A percentile compares a stretch with the other conserved stretches of the same genome.
These are phyloP conservation scores for Mollisiaceae sp. DNA, from an alignment of 2,329 filamentous ascomycete species.

Conservation along the genomic window DNA sequence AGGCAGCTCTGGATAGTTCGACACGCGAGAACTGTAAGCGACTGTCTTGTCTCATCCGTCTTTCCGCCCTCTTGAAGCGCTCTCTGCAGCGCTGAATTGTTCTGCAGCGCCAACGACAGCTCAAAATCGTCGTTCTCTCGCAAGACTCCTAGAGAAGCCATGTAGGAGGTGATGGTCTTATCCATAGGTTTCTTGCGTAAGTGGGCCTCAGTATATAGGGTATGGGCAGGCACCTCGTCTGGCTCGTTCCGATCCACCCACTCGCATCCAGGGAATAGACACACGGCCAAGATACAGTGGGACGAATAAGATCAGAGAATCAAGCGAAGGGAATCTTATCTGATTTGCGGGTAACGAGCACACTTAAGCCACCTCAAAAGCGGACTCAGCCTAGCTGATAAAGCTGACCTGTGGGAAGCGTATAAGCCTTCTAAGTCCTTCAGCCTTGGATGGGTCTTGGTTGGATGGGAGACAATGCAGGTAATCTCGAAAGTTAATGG, in stretches of 20 bases:
- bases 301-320: neutral
- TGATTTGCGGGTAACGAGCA: neutral
- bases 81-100: neutral
- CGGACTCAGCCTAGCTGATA: neutral
- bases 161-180: constrained; percentile 6
- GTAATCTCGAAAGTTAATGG: neutral
- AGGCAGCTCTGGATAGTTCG: constrained; percentile 4
- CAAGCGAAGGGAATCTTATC: neutral
- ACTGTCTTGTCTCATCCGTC: neutral
- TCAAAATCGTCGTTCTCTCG: constrained; percentile 4
- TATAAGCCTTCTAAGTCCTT: neutral
- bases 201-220: neutral
- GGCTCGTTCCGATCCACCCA: neutral
- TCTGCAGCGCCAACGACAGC: constrained; percentile 5
- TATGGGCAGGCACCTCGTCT: neutral
- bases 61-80: neutral
- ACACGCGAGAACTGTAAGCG: neutral
- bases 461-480: neutral
- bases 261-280: neutral
- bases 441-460: constrained; percentile 4
- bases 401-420: neutral
- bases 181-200: neutral
- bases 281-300: neutral
- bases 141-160: constrained; percentile 5
- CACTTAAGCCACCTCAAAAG: neutral